Conservation (phyloP, 192 early-diverging fungal genomes). For the Backusella tarrabulga region DNA sequence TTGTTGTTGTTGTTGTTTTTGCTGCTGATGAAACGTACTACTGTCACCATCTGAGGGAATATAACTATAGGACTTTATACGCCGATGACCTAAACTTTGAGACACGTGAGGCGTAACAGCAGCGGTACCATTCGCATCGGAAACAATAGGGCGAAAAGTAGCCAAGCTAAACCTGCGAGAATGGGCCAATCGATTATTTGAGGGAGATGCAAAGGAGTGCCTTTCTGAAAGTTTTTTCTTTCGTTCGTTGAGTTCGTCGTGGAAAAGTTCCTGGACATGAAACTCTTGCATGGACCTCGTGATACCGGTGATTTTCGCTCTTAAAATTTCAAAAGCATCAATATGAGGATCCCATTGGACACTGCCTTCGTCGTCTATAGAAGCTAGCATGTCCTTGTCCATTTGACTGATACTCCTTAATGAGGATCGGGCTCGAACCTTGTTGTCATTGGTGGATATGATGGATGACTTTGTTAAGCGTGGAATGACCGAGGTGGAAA, state of each 20-base stretch:
- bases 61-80: constrained; percentile 6
- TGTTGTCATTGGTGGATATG: not conserved
- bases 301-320: constrained; percentile 23
- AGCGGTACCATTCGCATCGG: not conserved
- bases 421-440: not conserved
- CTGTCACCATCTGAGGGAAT: not conserved
- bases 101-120: not conserved
- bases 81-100: constrained; percentile 7
- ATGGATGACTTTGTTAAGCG: constrained; percentile 13
- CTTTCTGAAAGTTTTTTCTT: not conserved
- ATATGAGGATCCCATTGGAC: constrained; percentile 17
- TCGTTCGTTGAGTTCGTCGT: not conserved
- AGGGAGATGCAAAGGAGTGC: not conserved
- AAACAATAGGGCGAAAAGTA: not conserved
- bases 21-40: not conserved
- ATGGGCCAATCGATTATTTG: not conserved
- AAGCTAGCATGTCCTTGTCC: not conserved
- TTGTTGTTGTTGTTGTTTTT: not conserved
- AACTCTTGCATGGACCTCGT: constrained; percentile 22
- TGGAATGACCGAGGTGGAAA: constrained; percentile 1
- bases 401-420: constrained; percentile 9
- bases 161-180: constrained; percentile 3
- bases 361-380: not conserved
- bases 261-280: constrained; percentile 21
- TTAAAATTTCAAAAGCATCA: constrained; percentile 20